Evolutionary conservation across 2,329 filamentous ascomycete species (phyloP), one percentile per base, ranked within the genome.

Genomic region (Trichoderma breve): DNA sequence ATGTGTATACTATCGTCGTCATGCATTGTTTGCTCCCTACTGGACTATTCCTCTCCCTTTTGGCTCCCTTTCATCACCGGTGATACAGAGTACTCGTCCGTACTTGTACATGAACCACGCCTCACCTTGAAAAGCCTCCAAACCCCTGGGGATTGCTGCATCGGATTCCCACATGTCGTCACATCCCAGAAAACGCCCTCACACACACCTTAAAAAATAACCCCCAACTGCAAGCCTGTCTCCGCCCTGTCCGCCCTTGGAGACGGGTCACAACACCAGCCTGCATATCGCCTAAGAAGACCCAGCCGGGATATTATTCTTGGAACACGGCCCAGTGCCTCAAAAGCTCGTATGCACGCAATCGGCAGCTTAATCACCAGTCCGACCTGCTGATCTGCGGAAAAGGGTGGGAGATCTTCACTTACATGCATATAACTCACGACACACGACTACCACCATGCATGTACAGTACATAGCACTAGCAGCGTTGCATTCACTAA

Each of bases 261-360:
- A 62, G 15, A 51, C 67, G 39, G 57, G 67, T 70, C 67, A 70
- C 67, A 62, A 70, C 67, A 70, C 67, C 67, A 61, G 39, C 67
- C 57, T 70, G 67, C 67, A 70, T 70, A 70, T 62, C 18, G 55
- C 66, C 57, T 9, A 62, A 36, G 11, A 32, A 32, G 28, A 11
- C 30, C 26, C 65, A 51, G 14, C 66, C n/a, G 12, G 53, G 18
- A 34, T 67, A 39, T 34, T 39, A 7, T 36, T 39, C n/a, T 36
- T 67, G 26, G 9, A 14, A 11, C 30, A 34, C 30, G 65, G 53
- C 55, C 66, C 24, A 36, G 53, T 34, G n/a, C 26, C 6, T 14
- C 26, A 61, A 61, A 7, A 14, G 30, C 58, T 51, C 63, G 51
- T 32, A 32, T 69, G 66, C 55, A 61, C 55, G 66, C 51, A 61